Conservation (phyloP, 495 filamentous ascomycete species). For the Neurospora pannonica region DNA sequence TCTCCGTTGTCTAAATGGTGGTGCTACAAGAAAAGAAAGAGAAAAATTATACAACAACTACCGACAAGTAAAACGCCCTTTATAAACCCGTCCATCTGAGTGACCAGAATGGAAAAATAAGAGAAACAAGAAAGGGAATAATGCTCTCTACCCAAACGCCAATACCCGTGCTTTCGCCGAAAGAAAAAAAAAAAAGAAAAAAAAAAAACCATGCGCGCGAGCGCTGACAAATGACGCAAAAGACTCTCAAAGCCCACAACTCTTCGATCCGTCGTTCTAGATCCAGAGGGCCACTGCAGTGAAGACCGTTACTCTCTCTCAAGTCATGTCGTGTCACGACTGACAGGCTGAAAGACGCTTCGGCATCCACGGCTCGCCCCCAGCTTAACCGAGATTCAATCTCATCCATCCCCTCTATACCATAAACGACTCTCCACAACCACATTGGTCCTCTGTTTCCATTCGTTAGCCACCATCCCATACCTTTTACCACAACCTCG, state of each 20-base stretch:
- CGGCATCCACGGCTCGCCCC: neutral
- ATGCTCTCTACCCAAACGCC: slow-evolving; percentile 1
- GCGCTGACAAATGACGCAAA: neutral
- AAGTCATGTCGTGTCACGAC: neutral
- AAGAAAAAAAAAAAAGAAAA: neutral
- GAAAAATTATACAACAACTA: neutral
- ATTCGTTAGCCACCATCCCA: slow-evolving; percentile 25
- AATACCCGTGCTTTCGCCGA: neutral
- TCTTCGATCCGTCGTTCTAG: neutral
- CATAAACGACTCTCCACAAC: slow-evolving; percentile 96
- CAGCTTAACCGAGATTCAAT: neutral
- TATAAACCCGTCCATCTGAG: neutral
- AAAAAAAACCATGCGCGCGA: neutral
- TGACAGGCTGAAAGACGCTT: neutral
- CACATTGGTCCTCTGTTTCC: slow-evolving; percentile 80
- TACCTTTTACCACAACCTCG: too few relatives aligned
- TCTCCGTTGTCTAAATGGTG: neutral
- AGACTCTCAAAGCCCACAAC: neutral
- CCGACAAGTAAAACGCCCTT: neutral
- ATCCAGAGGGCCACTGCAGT: neutral
- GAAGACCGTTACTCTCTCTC: neutral
- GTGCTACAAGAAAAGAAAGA: neutral
- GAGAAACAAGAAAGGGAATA: neutral
- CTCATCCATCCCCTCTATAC: slow-evolving; percentile 35
- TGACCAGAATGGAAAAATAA: neutral